These are phyloP conservation scores for Passiflora organensis DNA, from an alignment of 345 rosid species.

Conservation along the genomic window DNA sequence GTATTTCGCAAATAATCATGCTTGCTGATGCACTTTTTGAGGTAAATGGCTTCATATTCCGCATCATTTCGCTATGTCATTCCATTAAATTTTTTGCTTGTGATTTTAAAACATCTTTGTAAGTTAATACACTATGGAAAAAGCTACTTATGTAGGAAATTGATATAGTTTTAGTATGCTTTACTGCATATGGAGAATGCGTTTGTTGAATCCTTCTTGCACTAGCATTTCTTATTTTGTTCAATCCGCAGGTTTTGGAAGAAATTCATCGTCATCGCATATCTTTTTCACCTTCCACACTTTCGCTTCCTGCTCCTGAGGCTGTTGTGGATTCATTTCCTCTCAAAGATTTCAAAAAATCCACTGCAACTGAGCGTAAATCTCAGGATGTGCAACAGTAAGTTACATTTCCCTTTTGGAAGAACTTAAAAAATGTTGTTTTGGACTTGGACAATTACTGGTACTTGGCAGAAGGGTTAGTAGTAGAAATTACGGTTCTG, in stretches of 20 bases:
- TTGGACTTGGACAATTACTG: too few species aligned
- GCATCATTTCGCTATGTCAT: not conserved
- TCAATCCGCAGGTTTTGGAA: slow-evolving; percentile 16
- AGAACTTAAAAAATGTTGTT: too few species aligned
- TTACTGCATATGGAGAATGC: not conserved
- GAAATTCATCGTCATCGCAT: slow-evolving; percentile 23
- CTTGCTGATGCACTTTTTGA: slow-evolving; percentile 25
- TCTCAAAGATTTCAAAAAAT: slow-evolving; percentile 14
- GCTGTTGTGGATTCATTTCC: slow-evolving; percentile 19
- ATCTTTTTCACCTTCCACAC: slow-evolving; percentile 15
- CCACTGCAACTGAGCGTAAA: slow-evolving; percentile 5
- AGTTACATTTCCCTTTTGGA: too few species aligned
- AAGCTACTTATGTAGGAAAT: not conserved
- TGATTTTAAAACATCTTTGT: slow-evolving; percentile 6
- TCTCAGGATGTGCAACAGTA: slow-evolving; percentile 13
- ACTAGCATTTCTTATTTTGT: not conserved
- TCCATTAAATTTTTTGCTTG: not conserved
- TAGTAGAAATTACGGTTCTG: too few species aligned
- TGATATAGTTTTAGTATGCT: not conserved
- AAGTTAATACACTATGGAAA: slow-evolving; percentile 5
- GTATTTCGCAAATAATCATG: slow-evolving; percentile 15
- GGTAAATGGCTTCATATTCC: slow-evolving; percentile 5
- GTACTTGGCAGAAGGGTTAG: too few species aligned
- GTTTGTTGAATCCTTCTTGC: not conserved
- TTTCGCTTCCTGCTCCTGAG: slow-evolving; percentile 24